Base-by-base conservation (phyloP, 441 rosid genomes). In the Eugenia klotzschiana region DNA sequence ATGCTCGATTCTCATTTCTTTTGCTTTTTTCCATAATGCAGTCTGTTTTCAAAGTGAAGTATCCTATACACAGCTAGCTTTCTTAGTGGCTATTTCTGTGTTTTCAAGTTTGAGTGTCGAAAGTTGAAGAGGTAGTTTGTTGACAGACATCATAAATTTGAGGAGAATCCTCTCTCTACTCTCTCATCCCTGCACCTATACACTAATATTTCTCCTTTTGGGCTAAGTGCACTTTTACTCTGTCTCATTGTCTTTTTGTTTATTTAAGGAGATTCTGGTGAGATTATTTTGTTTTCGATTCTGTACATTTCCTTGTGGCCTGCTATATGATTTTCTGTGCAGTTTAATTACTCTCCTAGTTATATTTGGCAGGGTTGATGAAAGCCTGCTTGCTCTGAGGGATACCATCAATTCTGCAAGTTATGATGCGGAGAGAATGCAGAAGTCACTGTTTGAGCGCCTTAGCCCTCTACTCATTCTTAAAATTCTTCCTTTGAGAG, bases 381-480 rank as follows among this genome's bases (percentile, higher is more conserved):
- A 83, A 85, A 85, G 83, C 84, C 81, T 82, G 83, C 80, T 89
- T 69, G 84, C 85, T 81, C 72, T 83, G 86, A 83, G 89, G 89
- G 92, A 86, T 64, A 86, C 83, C 81, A 85, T 74, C 86, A 86
- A 88, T 51, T 64, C n/a, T 85, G 56, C 87, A 64, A 84, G 84
- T 80, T 91, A 89, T 55, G 90, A 90, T 69, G 84, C 83, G 6
- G 58, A 82, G 84, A 85, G 57, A 84, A 86, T 89, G 86, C 92
- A 91, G 87, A 91, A 88, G 80, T 87, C 85, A 83, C 88, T 96
- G 64, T 96, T 93, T 93, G 93, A 90, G 82, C 94, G 88, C 82
- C 98, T 96, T 82, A 95, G 96, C 89, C 99, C 99, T 12, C 83
- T 96, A 84, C 99, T 96, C 84, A 86, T 96, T 79, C 85, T 96